These are phyloP conservation scores for Exophiala spinifera DNA, from an alignment of 2,329 filamentous ascomycete genomes.

Conservation along the genomic window DNA sequence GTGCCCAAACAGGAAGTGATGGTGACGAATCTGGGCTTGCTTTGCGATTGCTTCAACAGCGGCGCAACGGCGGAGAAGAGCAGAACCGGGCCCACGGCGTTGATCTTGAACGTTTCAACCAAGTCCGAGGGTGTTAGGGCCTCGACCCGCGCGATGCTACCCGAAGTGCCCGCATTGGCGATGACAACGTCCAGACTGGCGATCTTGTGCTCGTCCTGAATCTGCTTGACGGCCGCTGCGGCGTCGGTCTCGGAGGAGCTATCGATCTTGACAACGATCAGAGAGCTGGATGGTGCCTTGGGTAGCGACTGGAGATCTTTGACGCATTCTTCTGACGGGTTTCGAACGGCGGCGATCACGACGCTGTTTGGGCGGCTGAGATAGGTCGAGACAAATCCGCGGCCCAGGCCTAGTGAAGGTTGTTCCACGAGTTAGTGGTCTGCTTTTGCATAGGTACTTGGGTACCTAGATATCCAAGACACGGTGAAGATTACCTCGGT, in stretches of 20 bases:
- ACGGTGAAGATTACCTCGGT: conserved; percentile 30
- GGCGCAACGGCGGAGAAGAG: conserved; percentile 47
- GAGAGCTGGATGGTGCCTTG: conserved; percentile 15
- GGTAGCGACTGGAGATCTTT: conserved; percentile 8
- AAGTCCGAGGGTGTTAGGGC: conserved; percentile 26
- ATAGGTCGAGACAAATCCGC: conserved; percentile 30
- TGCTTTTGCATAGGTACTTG: too few relatives aligned
- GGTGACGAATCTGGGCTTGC: conserved; percentile 12
- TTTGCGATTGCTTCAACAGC: conserved; percentile 36
- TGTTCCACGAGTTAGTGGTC: too few relatives aligned
- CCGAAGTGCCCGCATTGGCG: conserved; percentile 43
- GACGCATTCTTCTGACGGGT: conserved; percentile 24
- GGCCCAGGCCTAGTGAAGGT: conserved; percentile 22
- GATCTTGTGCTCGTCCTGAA: conserved; percentile 37
- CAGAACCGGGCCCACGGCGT: conserved; percentile 38
- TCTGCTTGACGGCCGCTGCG: conserved; percentile 33
- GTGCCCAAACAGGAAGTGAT: conserved; percentile 9
- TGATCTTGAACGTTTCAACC: conserved; percentile 33
- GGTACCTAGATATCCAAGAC: too few relatives aligned
- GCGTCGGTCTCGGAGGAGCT: conserved; percentile 33
- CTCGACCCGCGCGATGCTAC: conserved; percentile 7
- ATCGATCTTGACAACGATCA: conserved; percentile 29
- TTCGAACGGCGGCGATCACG: conserved; percentile 23
- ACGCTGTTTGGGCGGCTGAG: conserved; percentile 26
- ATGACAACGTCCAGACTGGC: conserved; percentile 50